These are phyloP conservation scores for Penicillium aurantiogriseum DNA, from an alignment of 2,329 filamentous ascomycete genomes.

Conservation along the genomic window DNA sequence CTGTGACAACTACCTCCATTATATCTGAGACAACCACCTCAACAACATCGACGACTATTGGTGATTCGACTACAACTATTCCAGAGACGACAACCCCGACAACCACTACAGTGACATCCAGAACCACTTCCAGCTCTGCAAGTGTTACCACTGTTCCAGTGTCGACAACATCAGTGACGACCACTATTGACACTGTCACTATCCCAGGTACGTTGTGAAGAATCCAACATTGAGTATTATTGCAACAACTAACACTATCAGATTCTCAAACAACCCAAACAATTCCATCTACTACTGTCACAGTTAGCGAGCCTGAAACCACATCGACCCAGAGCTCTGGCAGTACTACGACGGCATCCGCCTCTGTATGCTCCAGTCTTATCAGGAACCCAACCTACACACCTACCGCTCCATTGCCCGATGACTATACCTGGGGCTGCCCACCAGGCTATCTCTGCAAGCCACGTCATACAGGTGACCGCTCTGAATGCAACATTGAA, in stretches of 20 bases:
- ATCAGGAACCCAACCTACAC: slow-evolving; percentile 33
- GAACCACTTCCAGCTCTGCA: background rate
- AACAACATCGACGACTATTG: background rate
- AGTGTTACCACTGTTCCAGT: background rate
- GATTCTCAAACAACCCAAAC: background rate
- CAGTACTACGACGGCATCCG: background rate
- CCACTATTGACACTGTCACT: background rate
- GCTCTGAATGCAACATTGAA: slow-evolving; percentile 42
- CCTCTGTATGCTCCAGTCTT: slow-evolving; percentile 30
- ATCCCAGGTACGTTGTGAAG: slow-evolving; percentile 6
- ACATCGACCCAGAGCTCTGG: background rate
- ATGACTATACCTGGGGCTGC: slow-evolving; percentile 45
- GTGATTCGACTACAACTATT: background rate
- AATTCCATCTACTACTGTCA: background rate
- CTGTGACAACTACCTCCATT: no score
- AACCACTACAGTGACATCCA: background rate
- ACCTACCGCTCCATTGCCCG: slow-evolving; percentile 24
- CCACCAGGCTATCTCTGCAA: slow-evolving; percentile 45
- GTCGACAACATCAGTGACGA: background rate
- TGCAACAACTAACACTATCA: background rate
- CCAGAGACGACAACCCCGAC: background rate
- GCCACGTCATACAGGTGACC: slow-evolving; percentile 32
- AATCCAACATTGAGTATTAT: background rate
- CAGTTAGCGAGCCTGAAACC: background rate
- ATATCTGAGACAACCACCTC: background rate